Conservation (phyloP, 495 filamentous ascomycete species). For the Aspergillus saccharolyticus region DNA sequence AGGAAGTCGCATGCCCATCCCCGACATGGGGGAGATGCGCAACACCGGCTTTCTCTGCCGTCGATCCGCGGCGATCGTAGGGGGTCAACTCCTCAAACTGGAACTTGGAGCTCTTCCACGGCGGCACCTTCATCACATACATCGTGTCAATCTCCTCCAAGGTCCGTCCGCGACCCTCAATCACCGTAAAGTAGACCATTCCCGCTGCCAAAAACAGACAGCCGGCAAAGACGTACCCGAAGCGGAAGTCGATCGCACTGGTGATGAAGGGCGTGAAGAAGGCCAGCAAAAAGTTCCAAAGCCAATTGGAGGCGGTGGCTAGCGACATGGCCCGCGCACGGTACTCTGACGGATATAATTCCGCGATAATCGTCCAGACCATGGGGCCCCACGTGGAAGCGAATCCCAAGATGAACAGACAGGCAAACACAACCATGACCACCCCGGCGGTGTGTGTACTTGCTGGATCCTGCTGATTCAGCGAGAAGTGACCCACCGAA, state of each 20-base stretch:
- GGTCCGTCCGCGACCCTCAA: slow-evolving; percentile 59
- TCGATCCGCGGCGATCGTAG: not conserved
- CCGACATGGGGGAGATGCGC: not conserved
- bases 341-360: slow-evolving; percentile 73
- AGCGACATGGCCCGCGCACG: slow-evolving; percentile 69
- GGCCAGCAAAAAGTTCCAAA: slow-evolving; percentile 79
- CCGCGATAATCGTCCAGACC: slow-evolving; percentile 73
- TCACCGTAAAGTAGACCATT: slow-evolving; percentile 68
- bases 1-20: not conserved
- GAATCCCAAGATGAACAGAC: slow-evolving; percentile 23
- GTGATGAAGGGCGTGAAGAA: slow-evolving; percentile 79
- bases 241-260: slow-evolving; percentile 60
- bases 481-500: slow-evolving; percentile 60
- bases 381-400: slow-evolving; percentile 77
- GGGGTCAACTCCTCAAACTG: not conserved
- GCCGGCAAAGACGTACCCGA: slow-evolving; percentile 73
- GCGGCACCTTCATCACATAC: slow-evolving; percentile 45
- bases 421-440: slow-evolving; percentile 49
- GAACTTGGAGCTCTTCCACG: slow-evolving; percentile 40
- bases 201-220: slow-evolving; percentile 61
- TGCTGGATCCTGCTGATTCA: slow-evolving; percentile 40
- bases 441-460: slow-evolving; percentile 14
- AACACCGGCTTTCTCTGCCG: not conserved
- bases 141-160: slow-evolving; percentile 81
- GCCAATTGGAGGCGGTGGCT: slow-evolving; percentile 77